Base-by-base conservation (phyloP, 306 rosid genomes). In the Boehmeria nivea region DNA sequence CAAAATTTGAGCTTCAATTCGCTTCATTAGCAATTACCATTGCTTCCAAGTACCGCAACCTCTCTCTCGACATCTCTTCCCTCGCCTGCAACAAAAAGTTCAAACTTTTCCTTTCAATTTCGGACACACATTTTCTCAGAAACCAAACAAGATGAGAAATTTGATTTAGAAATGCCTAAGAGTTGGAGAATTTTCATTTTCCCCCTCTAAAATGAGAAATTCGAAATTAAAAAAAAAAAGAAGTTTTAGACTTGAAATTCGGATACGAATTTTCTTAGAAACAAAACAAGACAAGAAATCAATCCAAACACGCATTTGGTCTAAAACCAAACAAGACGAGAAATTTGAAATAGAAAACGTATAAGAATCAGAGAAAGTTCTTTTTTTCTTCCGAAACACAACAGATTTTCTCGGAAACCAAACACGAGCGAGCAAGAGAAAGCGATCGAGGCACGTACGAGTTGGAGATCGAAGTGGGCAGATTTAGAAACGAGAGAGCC, bases 61-160 rank as follows among this genome's bases (percentile, higher is more conserved):
- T 78, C 66, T 91, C 96, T 81, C 87, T 67, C 61, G 81, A 82
- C 99, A 91, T 91, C 81, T 85, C 99, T 83, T 87, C 96, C 74
- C 96, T 85, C 14, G 94, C 99, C 96, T 91, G 81, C 69, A 78
- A 65, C n/a, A 52, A 44, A 20, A 7, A 26, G 6, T 40, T 40
- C 17, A 11, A 11, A 40, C 11, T 33, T 33, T 5, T 33, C 11
- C 38, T 33, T 33, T 33, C 38, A 5, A 4, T 33, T 33, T 40
- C 45, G 10, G 4, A 4, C 45, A 10, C 45, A n/a, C 45, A 40
- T 40, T 40, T 16, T 15, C 24, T 44, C 39, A 28, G 2, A 21
- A 51, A 59, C 27, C 48, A 22, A 14, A 21, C 39, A 44, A 16
- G 20, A 46, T 1, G 18, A 64, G 14, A 18, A 50, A 51, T 27